Base-by-base conservation (phyloP, 768 basidiomycete species). In the Lactarius tabidus region DNA sequence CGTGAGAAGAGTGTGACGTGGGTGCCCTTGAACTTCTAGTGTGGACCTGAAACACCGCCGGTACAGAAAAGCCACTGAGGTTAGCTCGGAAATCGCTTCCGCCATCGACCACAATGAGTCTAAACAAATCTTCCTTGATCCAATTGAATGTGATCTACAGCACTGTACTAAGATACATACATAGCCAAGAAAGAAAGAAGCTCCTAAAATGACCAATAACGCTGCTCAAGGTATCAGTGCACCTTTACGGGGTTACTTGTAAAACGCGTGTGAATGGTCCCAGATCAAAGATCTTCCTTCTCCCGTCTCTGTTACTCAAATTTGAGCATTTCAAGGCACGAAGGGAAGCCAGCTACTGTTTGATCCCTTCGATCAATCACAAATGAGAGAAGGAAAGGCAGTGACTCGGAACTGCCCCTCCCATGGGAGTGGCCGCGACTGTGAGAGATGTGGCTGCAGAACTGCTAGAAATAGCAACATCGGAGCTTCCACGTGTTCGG, bases 21-120 rank as follows among this genome's bases (percentile, higher is more conserved):
- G 26, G 56, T 41, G 41, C 43, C 48, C 17, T 58, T 43, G 57
- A 26, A 20, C 28, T 64, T 64, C 63, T 64, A 64, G 63, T 38
- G 58, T 59, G 52, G 54, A 43, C 18, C 58, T 64, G 63, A 64
- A 59, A 59, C 63, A 41, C 14, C 41, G 26, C 38, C 35, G 29
- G 23, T 23, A 51, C 14, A 33, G 33, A 29, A 56, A 45, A 55
- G 38, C 39, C 26, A 18, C 48, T 57, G 43, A n/a, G 36, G 7
- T 51, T n/a, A 26, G 48, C 26, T 63, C 45, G 41, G 39, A 54
- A 41, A 55, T 43, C 54, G 28, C 43, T 36, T 26, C 36, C 51
- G n/a, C 41, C 35, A 18, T 48, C 33, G 54, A 52, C 61, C 39
- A 45, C 33, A 26, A n/a, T 7, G 26, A 51, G 43, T 17, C 41